A percentile compares a stretch with the other conserved stretches of the same genome.
phyloP scores from a whole-genome alignment of 148 eudicot genomes.

The Amaranthus cruentus region DNA sequence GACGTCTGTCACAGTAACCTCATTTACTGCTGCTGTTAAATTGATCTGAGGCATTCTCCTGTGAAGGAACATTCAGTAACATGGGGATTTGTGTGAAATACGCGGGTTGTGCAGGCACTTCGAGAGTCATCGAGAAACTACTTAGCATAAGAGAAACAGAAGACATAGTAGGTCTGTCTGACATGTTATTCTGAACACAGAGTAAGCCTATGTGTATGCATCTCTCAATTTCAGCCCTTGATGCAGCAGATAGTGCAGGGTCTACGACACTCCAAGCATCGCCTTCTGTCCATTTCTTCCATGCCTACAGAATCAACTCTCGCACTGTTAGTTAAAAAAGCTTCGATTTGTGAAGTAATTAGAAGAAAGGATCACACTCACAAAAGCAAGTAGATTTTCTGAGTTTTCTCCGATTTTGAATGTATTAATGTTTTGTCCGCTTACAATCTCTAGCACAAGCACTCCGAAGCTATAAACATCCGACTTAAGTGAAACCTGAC shows the following conservation, averaged over 20 bases:
- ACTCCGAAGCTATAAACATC: conserved; percentile 47
- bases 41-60: conserved; percentile 1
- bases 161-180: conserved; percentile 40
- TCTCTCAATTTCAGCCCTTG: conserved; percentile 31
- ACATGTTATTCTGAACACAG: conserved; percentile 37
- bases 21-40: conserved; percentile 13
- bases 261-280: conserved; percentile 22
- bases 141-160: conserved; percentile 38
- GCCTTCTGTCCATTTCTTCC: conserved; percentile 26
- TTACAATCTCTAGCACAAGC: conserved; percentile 35
- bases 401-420: conserved; percentile 13
- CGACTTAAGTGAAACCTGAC: conserved; percentile 33
- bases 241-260: conserved; percentile 14
- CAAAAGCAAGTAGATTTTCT: conserved; percentile 26
- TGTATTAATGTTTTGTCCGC: conserved; percentile 28
- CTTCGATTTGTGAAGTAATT: neutral
- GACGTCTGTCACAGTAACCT: conserved; percentile 17
- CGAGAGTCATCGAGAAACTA: conserved; percentile 29
- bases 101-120: conserved; percentile 28
- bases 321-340: neutral
- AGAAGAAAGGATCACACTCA: conserved; percentile 7
- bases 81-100: conserved; percentile 13
- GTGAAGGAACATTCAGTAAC: neutral
- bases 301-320: conserved; percentile 10
- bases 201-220: conserved; percentile 46